phyloP scores from a whole-genome alignment of 192 early-diverging fungal genomes.

The Rhizophagus prolifer region DNA sequence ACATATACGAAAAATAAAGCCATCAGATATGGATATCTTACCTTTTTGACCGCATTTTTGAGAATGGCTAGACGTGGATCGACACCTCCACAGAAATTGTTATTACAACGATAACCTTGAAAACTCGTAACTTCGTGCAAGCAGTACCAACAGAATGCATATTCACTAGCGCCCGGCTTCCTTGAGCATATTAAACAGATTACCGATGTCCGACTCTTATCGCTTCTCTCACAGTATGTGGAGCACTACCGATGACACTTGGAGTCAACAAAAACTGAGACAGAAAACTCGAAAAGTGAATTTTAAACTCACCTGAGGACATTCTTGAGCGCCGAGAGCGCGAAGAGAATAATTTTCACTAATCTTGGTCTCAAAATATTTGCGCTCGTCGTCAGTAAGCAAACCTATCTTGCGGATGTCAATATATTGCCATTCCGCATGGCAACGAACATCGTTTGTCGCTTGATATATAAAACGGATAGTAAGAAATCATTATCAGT shows the following conservation, averaged over 20 bases:
- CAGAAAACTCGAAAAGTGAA: slow-evolving; percentile 13
- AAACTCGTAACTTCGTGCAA: not conserved
- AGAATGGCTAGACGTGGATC: slow-evolving; percentile 20
- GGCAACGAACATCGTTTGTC: slow-evolving; percentile 8
- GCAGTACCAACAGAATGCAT: slow-evolving; percentile 10
- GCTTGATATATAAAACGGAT: slow-evolving; percentile 8
- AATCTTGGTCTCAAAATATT: slow-evolving; percentile 18
- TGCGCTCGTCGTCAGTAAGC: not conserved
- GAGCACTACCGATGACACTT: slow-evolving; percentile 17
- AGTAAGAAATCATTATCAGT: slow-evolving; percentile 11
- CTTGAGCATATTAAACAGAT: slow-evolving; percentile 9
- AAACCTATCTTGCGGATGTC: slow-evolving; percentile 10
- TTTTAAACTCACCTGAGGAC: slow-evolving; percentile 11
- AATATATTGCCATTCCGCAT: slow-evolving; percentile 8
- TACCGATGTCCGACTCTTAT: slow-evolving; percentile 3
- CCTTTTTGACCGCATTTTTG: slow-evolving; percentile 4
- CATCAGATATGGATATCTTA: not conserved
- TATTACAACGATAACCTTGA: not conserved
- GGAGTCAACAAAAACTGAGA: slow-evolving; percentile 8
- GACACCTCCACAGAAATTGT: slow-evolving; percentile 8
- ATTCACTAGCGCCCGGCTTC: slow-evolving; percentile 4
- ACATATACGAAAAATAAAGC: not conserved
- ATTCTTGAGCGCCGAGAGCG: slow-evolving; percentile 7
- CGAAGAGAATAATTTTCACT: slow-evolving; percentile 19
- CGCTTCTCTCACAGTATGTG: slow-evolving; percentile 3